Conservation (phyloP, 2,329 filamentous ascomycete species). For the Coniochaeta sp. region DNA sequence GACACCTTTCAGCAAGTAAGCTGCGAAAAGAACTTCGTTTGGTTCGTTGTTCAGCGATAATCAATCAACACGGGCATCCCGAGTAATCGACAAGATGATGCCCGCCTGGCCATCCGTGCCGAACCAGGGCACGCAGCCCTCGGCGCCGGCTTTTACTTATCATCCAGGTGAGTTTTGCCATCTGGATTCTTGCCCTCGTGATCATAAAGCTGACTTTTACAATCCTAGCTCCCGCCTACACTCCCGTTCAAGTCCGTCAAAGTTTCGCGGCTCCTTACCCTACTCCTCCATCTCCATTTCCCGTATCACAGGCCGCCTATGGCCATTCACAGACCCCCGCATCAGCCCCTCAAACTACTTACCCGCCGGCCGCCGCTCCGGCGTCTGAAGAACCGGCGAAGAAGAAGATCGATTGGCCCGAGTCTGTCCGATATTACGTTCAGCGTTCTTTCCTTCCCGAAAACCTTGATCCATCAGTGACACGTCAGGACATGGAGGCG, state of each 20-base stretch:
- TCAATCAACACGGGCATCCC: neutral
- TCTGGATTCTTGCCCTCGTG: neutral
- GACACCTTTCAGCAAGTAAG: neutral
- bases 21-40: neutral
- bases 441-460: slow-evolving; percentile 77
- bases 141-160: slow-evolving; percentile 28
- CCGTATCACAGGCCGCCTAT: slow-evolving; percentile 13
- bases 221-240: slow-evolving; percentile 28
- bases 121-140: neutral
- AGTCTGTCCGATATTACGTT: slow-evolving; percentile 80
- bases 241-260: slow-evolving; percentile 55
- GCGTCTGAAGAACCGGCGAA: slow-evolving; percentile 23
- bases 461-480: slow-evolving; percentile 57
- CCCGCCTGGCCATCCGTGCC: slow-evolving; percentile 19
- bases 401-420: slow-evolving; percentile 70
- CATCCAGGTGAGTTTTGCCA: slow-evolving; percentile 25
- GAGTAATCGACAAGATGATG: slow-evolving; percentile 18
- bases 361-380: slow-evolving; percentile 7
- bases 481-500: slow-evolving; percentile 65
- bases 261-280: slow-evolving; percentile 41
- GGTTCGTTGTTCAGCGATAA: neutral
- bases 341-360: slow-evolving; percentile 18
- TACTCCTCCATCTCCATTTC: slow-evolving; percentile 23
- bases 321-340: slow-evolving; percentile 14
- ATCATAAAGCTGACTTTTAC: neutral